Evolutionary conservation across 2,329 filamentous ascomycete genomes (phyloP), one percentile per base, ranked within the genome.

Genomic region (Falciphora oryzae): DNA sequence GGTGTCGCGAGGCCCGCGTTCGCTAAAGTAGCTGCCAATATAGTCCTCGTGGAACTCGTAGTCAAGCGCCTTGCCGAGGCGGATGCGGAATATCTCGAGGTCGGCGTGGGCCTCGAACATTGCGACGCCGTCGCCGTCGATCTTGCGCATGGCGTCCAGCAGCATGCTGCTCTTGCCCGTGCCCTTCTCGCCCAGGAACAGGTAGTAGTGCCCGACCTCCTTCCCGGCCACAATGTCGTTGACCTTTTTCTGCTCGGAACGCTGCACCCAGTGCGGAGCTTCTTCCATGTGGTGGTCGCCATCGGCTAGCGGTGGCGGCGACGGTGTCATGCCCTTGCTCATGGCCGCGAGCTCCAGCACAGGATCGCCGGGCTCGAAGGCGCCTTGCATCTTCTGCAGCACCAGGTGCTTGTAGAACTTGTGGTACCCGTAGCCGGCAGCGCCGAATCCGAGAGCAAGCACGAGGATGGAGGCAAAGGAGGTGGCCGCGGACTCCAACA

Each of bases 41-140:
- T 96, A 97, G 79, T 99, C 95, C 78, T 98, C 95, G 73, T 98
- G 92, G 71, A 91, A 99, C 74, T 99, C 95, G 74, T 93, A 99
- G 75, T 99, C 93, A 57, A 99, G 82, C 2, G 93, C 92, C 74
- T 97, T 97, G 31, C 95, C 95, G 4, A 99, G 84, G 5, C 95
- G 86, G 58, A 97, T 90, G 25, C 95, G 90, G 75, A 99, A 96
- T 66, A 99, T 96, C 72, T 99, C 95, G 1, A 93, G 84, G 75
- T 99, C 93, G 6, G 93, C 90, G 76, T 99, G 95, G 1, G 94
- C 93, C 77, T 99, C 95, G 72, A 98, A 91, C 92, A 99, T 97
- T 69, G 93, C 90, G 59, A 94, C 89, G 28, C 92, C 92, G 66
- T 95, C 90, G 4, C 93, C 95, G 67, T 97, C 86, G 65, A 93